phyloP scores from a whole-genome alignment of 208 protist species.

The Acanthamoeba sp. region DNA sequence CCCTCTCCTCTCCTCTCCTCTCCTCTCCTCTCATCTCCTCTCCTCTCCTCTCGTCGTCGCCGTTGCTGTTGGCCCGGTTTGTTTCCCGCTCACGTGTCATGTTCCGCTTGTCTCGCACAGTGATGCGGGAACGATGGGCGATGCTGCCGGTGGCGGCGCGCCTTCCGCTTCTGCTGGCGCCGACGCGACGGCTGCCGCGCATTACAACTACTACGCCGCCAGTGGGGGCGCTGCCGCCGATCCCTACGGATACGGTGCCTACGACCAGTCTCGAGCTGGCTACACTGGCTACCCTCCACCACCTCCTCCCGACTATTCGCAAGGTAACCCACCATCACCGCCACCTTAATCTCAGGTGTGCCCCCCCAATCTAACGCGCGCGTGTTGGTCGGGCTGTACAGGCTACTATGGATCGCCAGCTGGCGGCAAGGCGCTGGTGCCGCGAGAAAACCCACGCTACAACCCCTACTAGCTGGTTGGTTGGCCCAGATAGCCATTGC shows the following conservation, averaged over 20 bases:
- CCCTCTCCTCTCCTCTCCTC: too few species aligned
- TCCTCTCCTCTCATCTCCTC: too few species aligned
- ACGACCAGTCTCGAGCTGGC: background rate
- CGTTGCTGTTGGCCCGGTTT: too few species aligned
- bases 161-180: background rate
- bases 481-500: background rate
- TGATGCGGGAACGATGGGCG: too few species aligned
- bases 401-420: constrained; percentile 26
- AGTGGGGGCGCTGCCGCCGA: too few species aligned
- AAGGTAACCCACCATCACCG: background rate
- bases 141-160: background rate
- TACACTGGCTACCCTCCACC: background rate
- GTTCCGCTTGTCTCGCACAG: too few species aligned
- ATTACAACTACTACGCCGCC: too few species aligned
- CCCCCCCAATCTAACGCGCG: background rate
- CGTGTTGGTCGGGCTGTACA: background rate
- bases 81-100: too few species aligned
- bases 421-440: background rate
- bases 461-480: background rate
- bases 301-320: background rate
- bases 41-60: too few species aligned
- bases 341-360: background rate
- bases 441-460: constrained; percentile 29
- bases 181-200: background rate
- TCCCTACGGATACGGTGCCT: background rate